Evolutionary conservation across 805 yeast genomes (phyloP).

Genomic region (Spathaspora boniae): DNA sequence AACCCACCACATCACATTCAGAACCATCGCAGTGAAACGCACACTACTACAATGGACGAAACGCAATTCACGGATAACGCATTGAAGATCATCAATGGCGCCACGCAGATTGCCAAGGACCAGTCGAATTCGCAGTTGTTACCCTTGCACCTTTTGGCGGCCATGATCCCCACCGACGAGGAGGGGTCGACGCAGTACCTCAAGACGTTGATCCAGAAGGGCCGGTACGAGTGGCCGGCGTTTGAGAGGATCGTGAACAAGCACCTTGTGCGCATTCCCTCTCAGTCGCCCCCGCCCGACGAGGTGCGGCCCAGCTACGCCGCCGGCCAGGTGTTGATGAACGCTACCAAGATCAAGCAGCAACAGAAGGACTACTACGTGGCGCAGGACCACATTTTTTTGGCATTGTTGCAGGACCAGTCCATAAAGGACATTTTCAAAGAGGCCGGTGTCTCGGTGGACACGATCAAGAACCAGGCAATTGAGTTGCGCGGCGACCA

Average conservation of each 20-base stretch:
- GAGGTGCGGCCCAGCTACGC: conserved; percentile 73
- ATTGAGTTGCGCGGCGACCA: conserved; percentile 82
- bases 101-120: conserved; percentile 79
- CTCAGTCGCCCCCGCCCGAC: conserved; percentile 85
- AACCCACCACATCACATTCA: not conserved
- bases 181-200: conserved; percentile 52
- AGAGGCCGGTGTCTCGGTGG: conserved; percentile 64
- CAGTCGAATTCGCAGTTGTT: conserved; percentile 77
- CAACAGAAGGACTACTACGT: conserved; percentile 88
- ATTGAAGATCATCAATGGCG: conserved; percentile 70
- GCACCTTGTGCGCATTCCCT: conserved; percentile 77
- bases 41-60: conserved; percentile 45
- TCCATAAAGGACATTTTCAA: conserved; percentile 68
- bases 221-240: conserved; percentile 79
- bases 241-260: conserved; percentile 80
- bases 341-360: conserved; percentile 72
- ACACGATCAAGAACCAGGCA: conserved; percentile 73
- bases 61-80: conserved; percentile 94
- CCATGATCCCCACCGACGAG: conserved; percentile 70
- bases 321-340: conserved; percentile 69
- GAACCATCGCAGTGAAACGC: not conserved
- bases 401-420: conserved; percentile 80
- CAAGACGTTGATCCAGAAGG: conserved; percentile 79
- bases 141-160: conserved; percentile 91
- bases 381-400: conserved; percentile 90